phyloP scores from a whole-genome alignment of 345 rosid genomes.

The Eucalyptus curtisii region DNA sequence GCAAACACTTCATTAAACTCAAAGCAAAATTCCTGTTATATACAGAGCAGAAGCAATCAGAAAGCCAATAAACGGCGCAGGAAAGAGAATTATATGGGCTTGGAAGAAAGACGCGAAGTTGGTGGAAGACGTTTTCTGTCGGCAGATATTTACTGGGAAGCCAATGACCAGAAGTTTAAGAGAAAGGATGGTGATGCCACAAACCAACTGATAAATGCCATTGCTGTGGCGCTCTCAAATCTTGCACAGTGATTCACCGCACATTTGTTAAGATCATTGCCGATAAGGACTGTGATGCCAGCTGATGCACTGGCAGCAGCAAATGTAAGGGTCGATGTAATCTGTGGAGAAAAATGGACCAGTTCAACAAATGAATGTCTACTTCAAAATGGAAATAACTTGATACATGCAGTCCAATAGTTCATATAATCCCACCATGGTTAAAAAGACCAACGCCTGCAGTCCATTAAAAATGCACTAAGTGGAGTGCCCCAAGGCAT shows the following conservation, averaged over 20 bases:
- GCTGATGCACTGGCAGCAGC: constrained; percentile 79
- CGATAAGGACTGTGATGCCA: constrained; percentile 57
- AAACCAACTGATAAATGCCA: constrained; percentile 73
- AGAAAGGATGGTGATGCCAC: constrained; percentile 52
- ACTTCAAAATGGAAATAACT: background rate
- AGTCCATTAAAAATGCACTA: background rate
- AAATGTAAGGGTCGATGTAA: constrained; percentile 57
- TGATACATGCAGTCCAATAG: background rate
- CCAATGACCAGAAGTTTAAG: constrained; percentile 66
- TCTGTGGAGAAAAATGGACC: constrained; percentile 19
- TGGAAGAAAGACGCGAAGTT: background rate
- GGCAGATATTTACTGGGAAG: constrained; percentile 23
- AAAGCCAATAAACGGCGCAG: background rate
- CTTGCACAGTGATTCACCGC: constrained; percentile 41
- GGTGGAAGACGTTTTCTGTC: background rate
- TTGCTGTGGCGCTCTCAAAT: constrained; percentile 62
- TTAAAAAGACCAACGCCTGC: background rate
- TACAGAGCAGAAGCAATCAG: constrained; percentile 3
- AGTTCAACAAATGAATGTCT: background rate
- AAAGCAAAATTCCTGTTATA: constrained; percentile 6
- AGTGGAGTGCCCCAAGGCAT: background rate
- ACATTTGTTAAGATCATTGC: constrained; percentile 38
- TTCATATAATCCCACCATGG: background rate
- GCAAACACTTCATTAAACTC: background rate
- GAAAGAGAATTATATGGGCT: background rate